A percentile compares a stretch with the other conserved stretches of the same genome.
Conservation (phyloP, 2,329 filamentous ascomycete species). For the Aspergillus terreus region DNA sequence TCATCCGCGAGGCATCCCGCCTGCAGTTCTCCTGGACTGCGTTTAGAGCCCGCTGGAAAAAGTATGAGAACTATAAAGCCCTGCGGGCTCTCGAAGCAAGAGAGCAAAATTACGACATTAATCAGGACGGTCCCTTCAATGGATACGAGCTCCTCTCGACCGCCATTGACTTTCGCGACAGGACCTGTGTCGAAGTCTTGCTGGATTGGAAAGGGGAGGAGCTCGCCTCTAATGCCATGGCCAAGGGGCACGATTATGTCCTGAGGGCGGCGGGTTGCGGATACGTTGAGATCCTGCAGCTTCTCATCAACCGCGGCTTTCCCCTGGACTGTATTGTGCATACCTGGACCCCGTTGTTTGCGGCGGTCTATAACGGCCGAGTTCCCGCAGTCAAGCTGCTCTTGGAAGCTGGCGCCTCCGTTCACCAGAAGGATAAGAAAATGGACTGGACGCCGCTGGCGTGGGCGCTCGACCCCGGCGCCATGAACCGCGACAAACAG, state of each 20-base stretch:
- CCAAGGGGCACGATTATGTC: background rate
- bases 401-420: background rate
- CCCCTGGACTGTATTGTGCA: background rate
- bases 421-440: background rate
- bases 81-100: background rate
- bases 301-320: background rate
- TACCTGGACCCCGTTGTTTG: background rate
- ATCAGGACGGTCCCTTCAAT: background rate
- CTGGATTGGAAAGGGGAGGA: background rate
- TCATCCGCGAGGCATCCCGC: background rate
- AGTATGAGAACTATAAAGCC: background rate
- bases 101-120: background rate
- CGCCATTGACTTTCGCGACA: background rate
- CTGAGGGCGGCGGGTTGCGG: background rate
- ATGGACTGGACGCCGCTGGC: background rate
- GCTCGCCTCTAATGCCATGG: background rate
- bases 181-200: background rate
- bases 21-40: background rate
- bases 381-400: background rate
- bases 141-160: background rate
- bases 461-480: background rate
- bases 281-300: background rate
- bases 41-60: background rate
- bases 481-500: background rate
- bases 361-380: background rate